Evolutionary conservation across 495 filamentous ascomycete genomes (phyloP), one percentile per base, ranked within the genome.

Genomic region (Glutinoglossum americanum): DNA sequence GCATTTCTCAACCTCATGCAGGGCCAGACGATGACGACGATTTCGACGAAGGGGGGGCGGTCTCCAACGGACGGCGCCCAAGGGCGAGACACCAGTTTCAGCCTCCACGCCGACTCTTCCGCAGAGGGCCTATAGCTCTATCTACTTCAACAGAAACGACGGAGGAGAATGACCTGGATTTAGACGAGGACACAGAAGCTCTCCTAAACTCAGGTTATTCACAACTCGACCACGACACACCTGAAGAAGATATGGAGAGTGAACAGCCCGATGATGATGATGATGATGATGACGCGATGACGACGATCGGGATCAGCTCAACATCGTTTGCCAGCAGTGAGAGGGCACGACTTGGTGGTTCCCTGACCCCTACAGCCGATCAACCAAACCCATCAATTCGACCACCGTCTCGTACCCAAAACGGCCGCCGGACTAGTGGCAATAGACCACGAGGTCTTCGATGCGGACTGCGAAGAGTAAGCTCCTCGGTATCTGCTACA

Each of bases 41-140:
- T 39, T 60, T 26, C 26, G 59, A 60, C 39, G 59, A 60, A 28
- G 59, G 59, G 10, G 59, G 59, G 17, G 57, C 53, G 9, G 53
- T 60, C 13, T 60, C 54, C 10, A 57, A 58, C 19, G 59, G 59
- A 17, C 30, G 54, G 21, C 54, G 59, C 8, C 0, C 55, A 48
- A n/a, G 59, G 32, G 28, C 55, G 15, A 39, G 48, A 37, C 30
- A 0, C n/a, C 11, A n/a, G 10, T 41, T 23, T 28, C 39, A 47
- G 10, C 39, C 27, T 4, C 33, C 54, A 15, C 27, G 56, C 39
- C 37, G 39, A 21, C 56, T 58, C 32, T 1, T 3, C 17, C 37
- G 45, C 7, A 45, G 56, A 33, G 45, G 56, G 17, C 56, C 56
- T 11, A 51, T 58, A 21, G 56, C 56, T 58, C 56, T 51, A 5